Percentiles rank a stretch among this genome's conserved stretches.
Evolutionary conservation across 2,329 filamentous ascomycete genomes (phyloP).

Genomic region (Penicillium sclerotigenum): DNA sequence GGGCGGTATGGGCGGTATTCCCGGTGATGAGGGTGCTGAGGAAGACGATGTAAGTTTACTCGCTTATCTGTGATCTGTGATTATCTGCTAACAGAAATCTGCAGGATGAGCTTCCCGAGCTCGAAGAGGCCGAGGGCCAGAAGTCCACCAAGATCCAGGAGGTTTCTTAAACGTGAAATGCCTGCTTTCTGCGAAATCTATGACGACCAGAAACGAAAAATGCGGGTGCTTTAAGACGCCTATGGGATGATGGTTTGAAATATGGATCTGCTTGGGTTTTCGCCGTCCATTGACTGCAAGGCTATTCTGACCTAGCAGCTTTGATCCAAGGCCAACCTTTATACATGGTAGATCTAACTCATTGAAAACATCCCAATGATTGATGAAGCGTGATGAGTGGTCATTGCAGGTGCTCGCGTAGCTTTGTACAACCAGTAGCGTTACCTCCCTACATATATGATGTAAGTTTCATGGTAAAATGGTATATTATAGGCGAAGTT

Average conservation of each 20-base stretch:
- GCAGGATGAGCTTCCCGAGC: conserved; percentile 80
- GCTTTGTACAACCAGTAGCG: not conserved
- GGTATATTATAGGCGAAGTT: not conserved
- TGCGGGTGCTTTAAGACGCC: conserved; percentile 14
- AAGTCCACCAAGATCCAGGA: conserved; percentile 40
- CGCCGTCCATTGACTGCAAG: not conserved
- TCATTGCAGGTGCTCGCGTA: not conserved
- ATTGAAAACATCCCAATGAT: conserved; percentile 10
- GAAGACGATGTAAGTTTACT: conserved; percentile 53
- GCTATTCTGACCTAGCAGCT: not conserved
- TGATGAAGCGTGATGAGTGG: conserved; percentile 8
- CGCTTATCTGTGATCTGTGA: not conserved
- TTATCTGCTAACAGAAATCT: conserved; percentile 7
- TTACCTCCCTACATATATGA: not conserved
- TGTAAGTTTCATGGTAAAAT: not conserved
- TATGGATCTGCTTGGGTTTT: conserved; percentile 9
- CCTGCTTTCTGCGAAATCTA: conserved; percentile 19
- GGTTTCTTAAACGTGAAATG: conserved; percentile 28
- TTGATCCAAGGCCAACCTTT: not conserved
- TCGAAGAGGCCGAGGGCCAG: conserved; percentile 47
- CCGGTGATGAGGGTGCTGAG: conserved; percentile 35
- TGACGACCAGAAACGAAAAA: conserved; percentile 29
- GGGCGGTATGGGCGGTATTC: conserved; percentile 13
- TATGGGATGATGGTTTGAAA: conserved; percentile 11
- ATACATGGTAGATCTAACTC: conserved; percentile 1